Conservation (phyloP, 1,139 yeast genomes). For the Petasospora fabianii region DNA sequence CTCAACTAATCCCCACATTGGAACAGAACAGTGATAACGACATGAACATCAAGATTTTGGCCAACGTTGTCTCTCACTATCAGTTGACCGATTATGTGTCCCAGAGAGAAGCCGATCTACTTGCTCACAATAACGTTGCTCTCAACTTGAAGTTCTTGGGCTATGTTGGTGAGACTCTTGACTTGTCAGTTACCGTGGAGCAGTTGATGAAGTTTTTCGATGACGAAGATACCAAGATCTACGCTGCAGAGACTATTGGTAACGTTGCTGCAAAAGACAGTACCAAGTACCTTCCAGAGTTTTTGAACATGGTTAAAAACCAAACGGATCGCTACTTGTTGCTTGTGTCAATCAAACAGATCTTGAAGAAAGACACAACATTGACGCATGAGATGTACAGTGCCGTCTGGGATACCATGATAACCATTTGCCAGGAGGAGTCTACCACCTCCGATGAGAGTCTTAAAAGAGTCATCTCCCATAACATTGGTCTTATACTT, state of each 20-base stretch:
- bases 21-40: conserved; percentile 23
- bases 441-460: conserved; percentile 33
- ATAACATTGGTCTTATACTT: conserved; percentile 34
- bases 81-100: conserved; percentile 32
- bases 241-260: conserved; percentile 55
- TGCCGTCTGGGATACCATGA: conserved; percentile 24
- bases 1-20: conserved; percentile 24
- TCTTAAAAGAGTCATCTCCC: conserved; percentile 32
- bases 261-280: conserved; percentile 41
- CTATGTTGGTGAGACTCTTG: conserved; percentile 20
- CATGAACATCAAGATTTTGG: conserved; percentile 36
- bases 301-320: conserved; percentile 31
- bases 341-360: conserved; percentile 38
- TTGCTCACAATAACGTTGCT: conserved; percentile 27
- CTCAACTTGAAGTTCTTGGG: conserved; percentile 27
- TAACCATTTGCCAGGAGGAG: conserved; percentile 10
- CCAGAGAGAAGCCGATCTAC: conserved; percentile 33
- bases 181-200: conserved; percentile 19
- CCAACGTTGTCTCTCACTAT: conserved; percentile 38
- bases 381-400: conserved; percentile 18
- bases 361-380: conserved; percentile 30
- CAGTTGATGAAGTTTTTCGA: conserved; percentile 21
- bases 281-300: conserved; percentile 32
- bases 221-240: conserved; percentile 40
- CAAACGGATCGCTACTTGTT: conserved; percentile 32